Base-by-base conservation (phyloP, 768 basidiomycete genomes). In the Ramaria rubella region DNA sequence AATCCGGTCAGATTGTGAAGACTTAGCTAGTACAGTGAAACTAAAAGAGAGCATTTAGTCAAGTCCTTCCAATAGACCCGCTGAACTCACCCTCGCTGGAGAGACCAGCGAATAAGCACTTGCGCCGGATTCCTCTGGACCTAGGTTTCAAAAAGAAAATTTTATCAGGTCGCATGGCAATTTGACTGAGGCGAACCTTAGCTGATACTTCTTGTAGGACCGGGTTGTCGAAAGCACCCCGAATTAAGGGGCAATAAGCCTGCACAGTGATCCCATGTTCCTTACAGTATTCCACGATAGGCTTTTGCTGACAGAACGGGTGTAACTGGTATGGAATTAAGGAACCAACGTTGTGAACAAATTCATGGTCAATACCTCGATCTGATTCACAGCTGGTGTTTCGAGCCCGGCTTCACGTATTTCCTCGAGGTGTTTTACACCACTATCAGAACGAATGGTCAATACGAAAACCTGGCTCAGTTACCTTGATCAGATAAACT, bases 41-140 rank as follows among this genome's bases (percentile, higher is more conserved):
- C n/a, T n/a, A n/a, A 58, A 34, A 26, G 24, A 23, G 30, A 11
- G 7, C 9, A 27, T 12, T 8, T 27, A 12, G 23, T 31, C 23
- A 31, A 11, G 12, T 8, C 3, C 3, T 4, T n/a, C 23, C 14
- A 14, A 24, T 19, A 29, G 38, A 51, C 17, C 14, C 29, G 38
- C 2, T 38, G 15, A 24, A 71, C 80, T 49, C 62, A 88, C 87
- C 84, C 83, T 64, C 79, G 81, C 68, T 96, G 94, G 34, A 97
- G 72, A 27, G 91, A 94, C 90, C 93, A 96, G 23, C 94, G 81
- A 55, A 96, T 72, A 15, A 96, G 78, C 44, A 95, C 75, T 64
- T 96, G 94, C 17, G 91, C 84, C 4, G 80, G 78, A 40, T 84
- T 80, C 54, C 81, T 80, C 85, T 90, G 59, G 21, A 19, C 27